Evolutionary conservation across 345 rosid genomes (phyloP), one percentile per base, ranked within the genome.

Genomic region (Brassica incana): DNA sequence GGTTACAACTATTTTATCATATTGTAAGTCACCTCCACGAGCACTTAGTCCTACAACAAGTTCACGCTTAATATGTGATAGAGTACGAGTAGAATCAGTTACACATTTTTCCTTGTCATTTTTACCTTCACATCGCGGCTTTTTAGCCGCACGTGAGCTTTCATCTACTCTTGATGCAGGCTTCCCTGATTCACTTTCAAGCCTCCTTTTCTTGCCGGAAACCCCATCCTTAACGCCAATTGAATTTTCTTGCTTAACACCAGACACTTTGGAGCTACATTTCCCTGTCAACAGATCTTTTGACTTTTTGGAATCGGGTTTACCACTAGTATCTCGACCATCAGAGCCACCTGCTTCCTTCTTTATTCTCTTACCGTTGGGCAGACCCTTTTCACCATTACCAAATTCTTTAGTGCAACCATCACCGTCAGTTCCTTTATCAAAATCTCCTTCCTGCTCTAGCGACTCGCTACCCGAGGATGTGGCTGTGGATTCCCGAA

Each of bases 1-100:
- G 8, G 89, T 75, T 12, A 94, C 90, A 50, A 81, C 90, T 72
- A 87, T 86, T 85, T 87, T 92, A 82, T 84, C 88, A 80, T 85
- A 75, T 50, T 85, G 84, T 64, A 78, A 76, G 66, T 77, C 54
- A 25, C 72, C 84, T 33, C 79, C 75, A 58, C 79, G 83, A 65
- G 87, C 90, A 87, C 82, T 78, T 71, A 86, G 75, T 63, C 85
- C 87, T 75, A 88, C 67, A 73, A 82, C 79, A 65, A 74, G 68
- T 35, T 77, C 87, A 76, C 78, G 84, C 83, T 79, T 85, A 45
- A 12, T 73, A 72, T 73, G 77, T 23, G 79, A 61, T 52, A 74
- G 40, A 68, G 77, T 20, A 23, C 74, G 72, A 48, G 73, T 75
- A 23, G 56, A 67, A 70, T 83, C 88, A 5, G 65, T 73, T 69